A percentile compares a stretch with the other conserved stretches of the same genome.
phyloP scores from a whole-genome alignment of 2,329 filamentous ascomycete genomes.

The Exophiala phaeomuriformis region DNA sequence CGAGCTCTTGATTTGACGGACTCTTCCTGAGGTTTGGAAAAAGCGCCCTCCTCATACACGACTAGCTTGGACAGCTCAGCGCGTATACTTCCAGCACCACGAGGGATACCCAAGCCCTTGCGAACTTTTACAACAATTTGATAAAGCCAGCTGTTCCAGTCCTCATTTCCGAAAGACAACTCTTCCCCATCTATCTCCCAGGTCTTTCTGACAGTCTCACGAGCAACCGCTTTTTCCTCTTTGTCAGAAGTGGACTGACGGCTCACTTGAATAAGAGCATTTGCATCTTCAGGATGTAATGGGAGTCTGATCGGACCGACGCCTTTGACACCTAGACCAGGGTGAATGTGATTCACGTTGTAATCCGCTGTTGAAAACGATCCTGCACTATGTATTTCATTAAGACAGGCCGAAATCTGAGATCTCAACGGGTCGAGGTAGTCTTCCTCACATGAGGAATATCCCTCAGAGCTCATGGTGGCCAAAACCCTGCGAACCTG shows the following conservation, averaged over 20 bases:
- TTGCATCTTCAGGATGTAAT: conserved; percentile 17
- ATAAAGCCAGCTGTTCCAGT: conserved; percentile 28
- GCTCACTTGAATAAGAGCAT: conserved; percentile 18
- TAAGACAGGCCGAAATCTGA: no score
- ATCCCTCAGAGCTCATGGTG: no score
- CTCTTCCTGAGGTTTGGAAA: conserved; percentile 44
- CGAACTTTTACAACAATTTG: conserved; percentile 4
- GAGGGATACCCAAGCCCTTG: conserved; percentile 5
- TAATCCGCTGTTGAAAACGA: no score
- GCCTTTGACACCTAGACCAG: conserved; percentile 1
- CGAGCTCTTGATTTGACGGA: neutral
- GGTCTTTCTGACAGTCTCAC: conserved; percentile 38
- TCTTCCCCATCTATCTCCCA: conserved; percentile 39
- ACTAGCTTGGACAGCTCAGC: conserved; percentile 43
- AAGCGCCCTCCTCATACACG: conserved; percentile 45
- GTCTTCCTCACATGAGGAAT: no score
- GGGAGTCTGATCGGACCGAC: conserved; percentile 19
- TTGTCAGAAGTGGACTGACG: conserved; percentile 32
- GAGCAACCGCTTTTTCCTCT: conserved; percentile 36
- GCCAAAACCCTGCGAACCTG: no score
- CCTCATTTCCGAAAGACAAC: conserved; percentile 34
- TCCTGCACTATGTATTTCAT: no score
- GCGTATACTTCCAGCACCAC: conserved; percentile 28
- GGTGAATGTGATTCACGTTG: no score
- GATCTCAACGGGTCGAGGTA: no score